Conservation (phyloP, 257 asterid genomes). For the Gentiana straminea region DNA sequence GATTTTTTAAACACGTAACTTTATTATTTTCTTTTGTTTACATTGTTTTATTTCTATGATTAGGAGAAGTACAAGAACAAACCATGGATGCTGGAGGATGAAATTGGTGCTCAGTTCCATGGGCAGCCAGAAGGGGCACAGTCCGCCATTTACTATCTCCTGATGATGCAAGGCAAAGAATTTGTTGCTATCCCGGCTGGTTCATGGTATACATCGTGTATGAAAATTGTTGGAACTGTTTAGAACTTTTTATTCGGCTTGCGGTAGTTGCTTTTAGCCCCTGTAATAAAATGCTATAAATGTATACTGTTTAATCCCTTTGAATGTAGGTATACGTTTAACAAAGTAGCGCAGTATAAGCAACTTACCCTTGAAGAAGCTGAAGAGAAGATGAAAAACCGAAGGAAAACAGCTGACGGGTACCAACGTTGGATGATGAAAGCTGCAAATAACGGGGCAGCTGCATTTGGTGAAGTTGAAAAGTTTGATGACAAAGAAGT, state of each 20-base stretch:
- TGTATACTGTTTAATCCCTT: background rate
- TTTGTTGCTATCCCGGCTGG: constrained; percentile 96
- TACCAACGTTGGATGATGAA: constrained; percentile 99
- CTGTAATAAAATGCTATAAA: too few species aligned
- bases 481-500: constrained; percentile 62
- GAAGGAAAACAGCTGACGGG: constrained; percentile 99
- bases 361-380: constrained; percentile 99
- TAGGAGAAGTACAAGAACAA: constrained; percentile 92
- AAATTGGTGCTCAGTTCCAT: constrained; percentile 81
- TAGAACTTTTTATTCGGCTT: too few species aligned
- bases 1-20: too few species aligned
- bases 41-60: constrained; percentile 13
- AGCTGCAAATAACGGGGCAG: constrained; percentile 88
- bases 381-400: constrained; percentile 92
- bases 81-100: constrained; percentile 98
- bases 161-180: constrained; percentile 92
- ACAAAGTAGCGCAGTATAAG: constrained; percentile 95
- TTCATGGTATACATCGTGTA: constrained; percentile 52
- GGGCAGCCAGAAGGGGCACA: constrained; percentile 93
- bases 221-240: too few species aligned
- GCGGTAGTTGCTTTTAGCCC: too few species aligned
- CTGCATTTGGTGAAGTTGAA: constrained; percentile 92
- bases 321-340: constrained; percentile 73
- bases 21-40: background rate
- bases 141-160: constrained; percentile 88